A percentile compares a stretch with the other conserved stretches of the same genome.
phyloP scores from a whole-genome alignment of 352 stramenopile species.

The Pythium phragmiticola region DNA sequence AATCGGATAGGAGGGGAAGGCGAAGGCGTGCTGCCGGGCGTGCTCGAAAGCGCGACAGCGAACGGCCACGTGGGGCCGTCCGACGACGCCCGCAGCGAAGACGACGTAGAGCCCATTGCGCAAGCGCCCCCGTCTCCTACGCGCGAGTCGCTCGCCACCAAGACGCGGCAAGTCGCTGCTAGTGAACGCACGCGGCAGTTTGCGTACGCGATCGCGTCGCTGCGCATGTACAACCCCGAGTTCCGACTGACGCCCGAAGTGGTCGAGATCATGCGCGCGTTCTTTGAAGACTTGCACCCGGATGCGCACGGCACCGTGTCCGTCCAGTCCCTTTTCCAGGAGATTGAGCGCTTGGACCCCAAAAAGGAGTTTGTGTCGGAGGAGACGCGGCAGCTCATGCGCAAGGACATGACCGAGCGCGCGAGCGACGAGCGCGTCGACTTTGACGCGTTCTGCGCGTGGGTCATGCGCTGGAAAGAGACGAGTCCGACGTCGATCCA shows the following conservation, averaged over 20 bases:
- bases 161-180: background rate
- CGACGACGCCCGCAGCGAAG: background rate
- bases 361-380: conserved; percentile 39
- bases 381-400: conserved; percentile 46
- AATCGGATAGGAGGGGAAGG: conserved; percentile 3
- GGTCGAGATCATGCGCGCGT: conserved; percentile 74
- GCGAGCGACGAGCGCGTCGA: conserved; percentile 42
- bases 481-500: conserved; percentile 60
- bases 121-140: background rate
- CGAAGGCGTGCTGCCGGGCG: conserved; percentile 1
- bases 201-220: conserved; percentile 53
- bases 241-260: conserved; percentile 81
- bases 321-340: conserved; percentile 46
- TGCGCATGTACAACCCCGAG: conserved; percentile 80
- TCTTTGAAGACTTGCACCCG: conserved; percentile 70
- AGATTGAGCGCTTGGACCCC: conserved; percentile 69
- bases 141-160: too few species aligned
- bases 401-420: conserved; percentile 34
- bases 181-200: conserved; percentile 32
- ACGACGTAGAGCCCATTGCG: background rate
- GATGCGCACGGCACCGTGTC: conserved; percentile 52
- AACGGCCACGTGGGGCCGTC: background rate
- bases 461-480: conserved; percentile 81
- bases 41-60: conserved; percentile 10
- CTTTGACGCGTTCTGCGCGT: conserved; percentile 70